Evolutionary conservation across 768 basidiomycete genomes (phyloP), one percentile per base, ranked within the genome.

Genomic region (Kwoniella botswanensis): DNA sequence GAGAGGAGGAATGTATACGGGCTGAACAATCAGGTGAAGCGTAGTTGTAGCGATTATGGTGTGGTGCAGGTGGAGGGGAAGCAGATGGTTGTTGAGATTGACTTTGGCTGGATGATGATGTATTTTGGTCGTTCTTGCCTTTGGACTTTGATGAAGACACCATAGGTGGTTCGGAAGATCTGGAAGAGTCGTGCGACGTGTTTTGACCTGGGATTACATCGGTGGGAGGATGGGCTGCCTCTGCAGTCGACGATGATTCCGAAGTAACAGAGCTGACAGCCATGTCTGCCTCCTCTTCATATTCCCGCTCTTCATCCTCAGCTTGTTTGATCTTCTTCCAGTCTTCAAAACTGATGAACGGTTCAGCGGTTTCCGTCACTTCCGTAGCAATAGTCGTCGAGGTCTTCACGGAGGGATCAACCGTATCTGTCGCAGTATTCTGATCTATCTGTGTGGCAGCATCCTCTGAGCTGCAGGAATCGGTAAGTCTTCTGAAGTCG

Each of bases 21-120:
- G 96, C 95, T 0, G 93, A 93, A 81, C 97, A 99, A 82, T 98
- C 96, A 68, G 90, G 81, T 63, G 89, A 90, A 53, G 97, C 97
- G 77, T 96, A 98, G 84, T 99, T 97, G 86, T 95, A 97, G 54
- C 94, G 88, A 85, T 95, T 65, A 42, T 73, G 68, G 22, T 54
- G 63, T 18, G 57, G 59, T 22, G 62, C 13, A 7, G 60, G 65
- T 50, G 62, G 43, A 4, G 68, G 63, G 10, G 68, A 70, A 21
- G 68, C 53, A 15, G 68, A 53, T 13, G 68, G 43, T 17, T 50
- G 57, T 58, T 69, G 64, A 13, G 46, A 50, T 22, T 56, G 24
- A 9, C 21, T 57, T 50, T 62, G 57, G 17, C 52, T 60, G 12
- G 60, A 42, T 18, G 62, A 61, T 26, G 13, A 56, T 21, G 10